A percentile compares a stretch with the other conserved stretches of the same genome.
Evolutionary conservation across 768 basidiomycete genomes (phyloP).

Genomic region (Termitomyces titanicus): DNA sequence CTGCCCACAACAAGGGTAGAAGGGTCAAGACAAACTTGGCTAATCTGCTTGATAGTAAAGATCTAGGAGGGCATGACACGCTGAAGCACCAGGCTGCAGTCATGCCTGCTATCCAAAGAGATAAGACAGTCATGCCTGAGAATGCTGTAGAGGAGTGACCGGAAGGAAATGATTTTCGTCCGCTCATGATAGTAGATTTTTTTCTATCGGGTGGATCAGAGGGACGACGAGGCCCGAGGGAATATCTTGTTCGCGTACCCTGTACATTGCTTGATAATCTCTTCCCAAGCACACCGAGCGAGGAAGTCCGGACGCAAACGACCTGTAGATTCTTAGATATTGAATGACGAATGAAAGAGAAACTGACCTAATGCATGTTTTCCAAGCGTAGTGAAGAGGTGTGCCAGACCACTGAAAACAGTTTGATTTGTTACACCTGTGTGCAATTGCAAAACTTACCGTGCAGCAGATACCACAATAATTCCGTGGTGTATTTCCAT

Average conservation of each 20-base stretch:
- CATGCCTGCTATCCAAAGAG: constrained; percentile 61
- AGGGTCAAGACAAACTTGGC: constrained; percentile 44
- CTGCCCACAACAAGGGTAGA: constrained; percentile 50
- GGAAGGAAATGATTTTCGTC: constrained; percentile 63
- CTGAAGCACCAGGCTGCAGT: constrained; percentile 57
- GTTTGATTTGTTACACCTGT: neutral
- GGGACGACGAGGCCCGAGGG: neutral
- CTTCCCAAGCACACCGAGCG: constrained; percentile 60
- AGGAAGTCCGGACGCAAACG: constrained; percentile 67
- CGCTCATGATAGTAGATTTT: constrained; percentile 36
- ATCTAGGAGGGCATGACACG: constrained; percentile 30
- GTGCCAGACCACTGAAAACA: constrained; percentile 34
- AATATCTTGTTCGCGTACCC: constrained; percentile 37
- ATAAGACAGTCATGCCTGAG: constrained; percentile 60
- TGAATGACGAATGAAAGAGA: neutral
- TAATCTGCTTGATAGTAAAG: constrained; percentile 43
- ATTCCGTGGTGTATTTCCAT: constrained; percentile 56
- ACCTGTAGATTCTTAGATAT: constrained; percentile 23
- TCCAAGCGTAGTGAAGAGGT: constrained; percentile 44
- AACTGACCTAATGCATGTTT: constrained; percentile 57
- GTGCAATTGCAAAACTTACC: constrained; percentile 26
- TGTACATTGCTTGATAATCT: constrained; percentile 41
- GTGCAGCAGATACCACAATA: constrained; percentile 42
- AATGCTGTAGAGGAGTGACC: constrained; percentile 69
- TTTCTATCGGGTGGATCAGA: constrained; percentile 24